A percentile compares a stretch with the other conserved stretches of the same genome.
phyloP scores from a whole-genome alignment of 306 rosid genomes.

The Pyrus bretschneideri region DNA sequence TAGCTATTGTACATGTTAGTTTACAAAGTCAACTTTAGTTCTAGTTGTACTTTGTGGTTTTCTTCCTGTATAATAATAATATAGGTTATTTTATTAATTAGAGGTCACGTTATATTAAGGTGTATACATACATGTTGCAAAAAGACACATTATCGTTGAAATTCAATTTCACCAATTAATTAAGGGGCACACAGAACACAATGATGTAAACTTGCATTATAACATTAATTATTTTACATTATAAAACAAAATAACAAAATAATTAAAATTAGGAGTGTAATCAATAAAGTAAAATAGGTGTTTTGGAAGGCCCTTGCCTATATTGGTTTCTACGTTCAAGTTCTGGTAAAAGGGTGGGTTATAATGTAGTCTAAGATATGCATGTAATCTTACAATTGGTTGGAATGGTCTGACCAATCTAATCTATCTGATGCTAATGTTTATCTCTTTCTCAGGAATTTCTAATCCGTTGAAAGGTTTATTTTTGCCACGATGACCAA shows the following conservation, averaged over 20 bases:
- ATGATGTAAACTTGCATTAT: background rate
- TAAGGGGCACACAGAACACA: background rate
- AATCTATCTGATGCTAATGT: background rate
- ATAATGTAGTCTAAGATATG: background rate
- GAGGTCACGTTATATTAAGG: background rate
- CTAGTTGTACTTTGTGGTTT: background rate
- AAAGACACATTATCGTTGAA: background rate
- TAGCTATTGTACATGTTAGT: background rate
- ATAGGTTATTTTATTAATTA: background rate
- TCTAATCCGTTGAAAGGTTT: background rate
- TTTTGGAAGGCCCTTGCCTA: background rate
- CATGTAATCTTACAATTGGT: background rate
- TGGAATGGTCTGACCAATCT: background rate
- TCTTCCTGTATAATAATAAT: background rate
- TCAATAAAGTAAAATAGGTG: background rate
- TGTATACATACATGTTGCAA: background rate
- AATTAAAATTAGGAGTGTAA: background rate
- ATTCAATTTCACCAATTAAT: background rate
- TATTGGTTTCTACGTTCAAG: background rate
- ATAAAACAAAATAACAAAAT: background rate
- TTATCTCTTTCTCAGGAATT: background rate
- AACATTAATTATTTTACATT: too few species aligned
- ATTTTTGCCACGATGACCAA: background rate
- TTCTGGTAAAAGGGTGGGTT: background rate
- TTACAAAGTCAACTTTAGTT: background rate